Conservation (phyloP, 495 filamentous ascomycete species). For the Durotheca rogersii region DNA sequence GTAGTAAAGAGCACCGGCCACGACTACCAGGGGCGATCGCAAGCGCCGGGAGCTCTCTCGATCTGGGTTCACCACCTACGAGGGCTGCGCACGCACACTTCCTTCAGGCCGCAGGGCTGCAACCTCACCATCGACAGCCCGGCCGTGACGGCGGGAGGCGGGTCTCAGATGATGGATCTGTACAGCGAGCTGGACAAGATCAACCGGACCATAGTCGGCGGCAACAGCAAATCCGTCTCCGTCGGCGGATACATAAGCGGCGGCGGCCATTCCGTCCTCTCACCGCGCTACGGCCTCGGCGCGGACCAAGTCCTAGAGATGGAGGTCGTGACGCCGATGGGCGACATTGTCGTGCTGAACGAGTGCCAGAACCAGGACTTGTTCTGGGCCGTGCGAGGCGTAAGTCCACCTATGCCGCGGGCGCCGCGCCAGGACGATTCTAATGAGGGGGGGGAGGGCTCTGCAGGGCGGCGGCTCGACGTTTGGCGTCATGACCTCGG, state of each 20-base stretch:
- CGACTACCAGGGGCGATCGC: constrained; percentile 57
- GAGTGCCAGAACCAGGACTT: constrained; percentile 59
- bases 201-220: constrained; percentile 41
- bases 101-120: constrained; percentile 44
- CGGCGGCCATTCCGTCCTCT: constrained; percentile 59
- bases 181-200: constrained; percentile 35
- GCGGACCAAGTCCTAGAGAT: constrained; percentile 64
- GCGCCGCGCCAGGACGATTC: not conserved
- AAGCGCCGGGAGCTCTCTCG: constrained; percentile 51
- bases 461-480: constrained; percentile 61
- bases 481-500: constrained; percentile 61
- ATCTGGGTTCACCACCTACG: constrained; percentile 54
- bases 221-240: constrained; percentile 29
- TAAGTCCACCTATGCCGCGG: constrained; percentile 29
- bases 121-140: constrained; percentile 34
- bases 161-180: constrained; percentile 40
- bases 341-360: constrained; percentile 55
- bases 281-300: constrained; percentile 58
- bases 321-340: constrained; percentile 59
- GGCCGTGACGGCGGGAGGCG: constrained; percentile 43
- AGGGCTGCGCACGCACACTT: constrained; percentile 37
- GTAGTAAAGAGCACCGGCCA: constrained; percentile 66
- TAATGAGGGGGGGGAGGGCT: no score
- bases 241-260: constrained; percentile 61
- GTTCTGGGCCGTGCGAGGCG: constrained; percentile 67